Percentiles rank a stretch among this genome's conserved stretches.
phyloP scores from a whole-genome alignment of 495 filamentous ascomycete genomes.

The Letharia lupina region DNA sequence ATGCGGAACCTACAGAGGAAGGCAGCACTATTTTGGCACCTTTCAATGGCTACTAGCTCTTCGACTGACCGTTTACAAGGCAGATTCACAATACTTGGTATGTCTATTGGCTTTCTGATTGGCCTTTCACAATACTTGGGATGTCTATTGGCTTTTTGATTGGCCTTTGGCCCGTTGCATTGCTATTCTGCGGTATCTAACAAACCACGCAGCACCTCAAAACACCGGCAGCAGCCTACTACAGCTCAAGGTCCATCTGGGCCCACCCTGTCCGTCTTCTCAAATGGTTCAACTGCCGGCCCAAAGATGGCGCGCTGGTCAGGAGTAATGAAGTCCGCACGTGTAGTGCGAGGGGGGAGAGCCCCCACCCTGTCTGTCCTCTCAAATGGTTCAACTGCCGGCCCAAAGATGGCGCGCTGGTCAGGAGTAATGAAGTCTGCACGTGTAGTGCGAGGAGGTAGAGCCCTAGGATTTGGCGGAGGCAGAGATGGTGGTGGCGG shows the following conservation, averaged over 20 bases:
- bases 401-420: background rate
- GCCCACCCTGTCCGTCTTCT: background rate
- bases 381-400: background rate
- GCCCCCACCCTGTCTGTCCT: background rate
- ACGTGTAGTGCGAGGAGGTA: background rate
- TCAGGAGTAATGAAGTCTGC: background rate
- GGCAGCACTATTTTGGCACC: background rate
- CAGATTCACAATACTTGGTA: background rate
- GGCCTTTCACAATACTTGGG: too few species aligned
- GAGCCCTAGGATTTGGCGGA: background rate
- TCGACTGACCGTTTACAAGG: background rate
- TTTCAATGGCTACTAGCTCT: too few species aligned
- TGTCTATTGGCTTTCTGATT: background rate
- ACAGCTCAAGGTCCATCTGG: background rate
- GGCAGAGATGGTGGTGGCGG: background rate
- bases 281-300: too few species aligned
- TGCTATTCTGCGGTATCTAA: background rate
- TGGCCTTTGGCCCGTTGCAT: background rate
- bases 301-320: background rate
- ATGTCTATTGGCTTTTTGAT: background rate
- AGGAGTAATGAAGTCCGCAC: background rate
- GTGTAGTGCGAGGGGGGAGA: background rate
- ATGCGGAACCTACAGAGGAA: background rate
- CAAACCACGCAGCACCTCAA: background rate
- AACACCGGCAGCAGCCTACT: background rate